A percentile compares a stretch with the other conserved stretches of the same genome.
Conservation (phyloP, 768 basidiomycete species). For the Boletus huronensis region DNA sequence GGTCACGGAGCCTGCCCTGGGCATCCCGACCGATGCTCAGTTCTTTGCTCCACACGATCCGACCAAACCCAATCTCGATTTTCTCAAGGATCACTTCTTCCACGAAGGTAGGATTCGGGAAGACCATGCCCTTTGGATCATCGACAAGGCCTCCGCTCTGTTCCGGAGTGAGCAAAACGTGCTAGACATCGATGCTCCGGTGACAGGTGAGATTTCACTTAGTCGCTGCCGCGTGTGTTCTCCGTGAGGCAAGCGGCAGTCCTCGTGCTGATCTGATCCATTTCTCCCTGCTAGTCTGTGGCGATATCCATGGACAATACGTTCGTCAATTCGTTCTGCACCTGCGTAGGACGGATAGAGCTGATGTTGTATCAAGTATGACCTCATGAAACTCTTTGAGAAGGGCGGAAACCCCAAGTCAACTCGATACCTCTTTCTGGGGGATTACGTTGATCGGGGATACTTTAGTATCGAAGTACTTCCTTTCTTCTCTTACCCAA, state of each 20-base stretch:
- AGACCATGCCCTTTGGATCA: conserved; percentile 64
- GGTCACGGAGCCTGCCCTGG: conserved; percentile 67
- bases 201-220: conserved; percentile 49
- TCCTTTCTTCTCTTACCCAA: neutral
- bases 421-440: conserved; percentile 70
- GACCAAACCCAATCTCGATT: conserved; percentile 66
- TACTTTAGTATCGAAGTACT: conserved; percentile 73
- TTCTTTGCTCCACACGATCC: conserved; percentile 68
- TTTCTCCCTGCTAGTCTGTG: conserved; percentile 11
- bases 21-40: conserved; percentile 66
- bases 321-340: conserved; percentile 18
- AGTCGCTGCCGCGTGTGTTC: neutral
- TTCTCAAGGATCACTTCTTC: conserved; percentile 76
- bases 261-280: conserved; percentile 4
- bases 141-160: conserved; percentile 56
- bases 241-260: conserved; percentile 19
- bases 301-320: conserved; percentile 24
- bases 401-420: conserved; percentile 73
- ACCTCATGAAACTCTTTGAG: conserved; percentile 78
- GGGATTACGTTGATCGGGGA: conserved; percentile 73
- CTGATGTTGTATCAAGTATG: conserved; percentile 45
- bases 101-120: conserved; percentile 64
- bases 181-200: conserved; percentile 67
- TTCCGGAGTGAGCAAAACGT: conserved; percentile 60
- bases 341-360: neutral